Evolutionary conservation across 805 yeast species (phyloP), one percentile per base, ranked within the genome.

Genomic region (Lachancea dasiensis): DNA sequence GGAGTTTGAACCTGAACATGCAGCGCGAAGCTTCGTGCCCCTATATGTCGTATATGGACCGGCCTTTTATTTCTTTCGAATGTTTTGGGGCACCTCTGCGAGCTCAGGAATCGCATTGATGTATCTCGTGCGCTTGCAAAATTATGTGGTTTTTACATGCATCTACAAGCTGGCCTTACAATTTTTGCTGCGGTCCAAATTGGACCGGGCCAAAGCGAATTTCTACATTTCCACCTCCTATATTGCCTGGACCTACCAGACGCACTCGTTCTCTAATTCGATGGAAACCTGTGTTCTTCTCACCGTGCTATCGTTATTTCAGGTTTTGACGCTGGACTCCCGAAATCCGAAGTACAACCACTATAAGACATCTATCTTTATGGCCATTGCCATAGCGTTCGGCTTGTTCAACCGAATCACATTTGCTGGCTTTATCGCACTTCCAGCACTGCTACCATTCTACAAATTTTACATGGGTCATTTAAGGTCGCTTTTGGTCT

Each of bases 231-330:
- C 68, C 22, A 67, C 76, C 1, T 74, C 80, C 2, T 90, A 84
- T 52, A 70, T 86, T 22, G 79, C 95, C 0, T 68, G 86, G 65
- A 75, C 80, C 0, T 79, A 79, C 50, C 97, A 92, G 54, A 69
- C 85, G 0, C 97, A 87, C 54, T 78, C 94, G 1, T 84, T 92
- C 50, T 84, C 95, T n/a, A 92, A 92, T 55, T 75, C 87, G 16
- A 52, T 85, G 1, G 99, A 92, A 56, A 81, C 84, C 0, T 26
- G 57, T 63, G 39, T 54, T 18, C 44, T 55, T 65, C 68, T 42
- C 50, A 41, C 41, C 63, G 74, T 27, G 60, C 78, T 61, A 50
- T 57, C 61, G 14, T 48, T 67, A 61, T 50, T 53, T 72, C 52
- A 49, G 62, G 47, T 51, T 38, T 48, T 49, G 40, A 24, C 50